phyloP scores from a whole-genome alignment of 352 stramenopile species.

The Plasmopara viticola region DNA sequence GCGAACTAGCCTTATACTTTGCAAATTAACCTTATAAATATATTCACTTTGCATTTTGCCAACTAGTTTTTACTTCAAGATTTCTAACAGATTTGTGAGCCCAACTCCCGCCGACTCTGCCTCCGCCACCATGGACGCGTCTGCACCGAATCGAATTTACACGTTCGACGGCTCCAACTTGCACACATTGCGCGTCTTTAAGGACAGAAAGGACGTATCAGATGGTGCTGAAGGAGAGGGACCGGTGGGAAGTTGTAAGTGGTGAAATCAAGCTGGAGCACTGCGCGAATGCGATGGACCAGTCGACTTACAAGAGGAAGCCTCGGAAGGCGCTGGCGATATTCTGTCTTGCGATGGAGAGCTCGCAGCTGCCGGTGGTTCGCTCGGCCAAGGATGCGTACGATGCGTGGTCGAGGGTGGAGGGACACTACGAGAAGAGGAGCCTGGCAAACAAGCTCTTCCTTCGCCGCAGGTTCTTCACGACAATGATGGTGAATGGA shows the following conservation, averaged over 20 bases:
- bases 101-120: too few relatives aligned
- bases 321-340: not conserved
- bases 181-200: not conserved
- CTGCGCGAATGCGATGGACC: not conserved
- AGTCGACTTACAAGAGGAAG: not conserved
- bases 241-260: not conserved
- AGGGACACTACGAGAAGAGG: too few relatives aligned
- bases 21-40: too few relatives aligned
- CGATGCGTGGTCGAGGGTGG: too few relatives aligned
- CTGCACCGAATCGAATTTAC: not conserved
- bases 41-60: too few relatives aligned
- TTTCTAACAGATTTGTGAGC: too few relatives aligned
- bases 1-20: too few relatives aligned
- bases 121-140: not conserved
- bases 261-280: not conserved
- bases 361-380: not conserved
- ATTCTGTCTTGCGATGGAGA: not conserved
- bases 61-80: too few relatives aligned
- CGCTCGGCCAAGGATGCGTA: too few relatives aligned
- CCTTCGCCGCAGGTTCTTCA: not conserved
- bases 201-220: too few relatives aligned
- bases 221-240: not conserved
- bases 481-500: not conserved
- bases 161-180: not conserved
- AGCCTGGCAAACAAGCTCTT: not conserved